These are phyloP conservation scores for Fusarium stilboides DNA, from an alignment of 2,329 filamentous ascomycete genomes.

Conservation along the genomic window DNA sequence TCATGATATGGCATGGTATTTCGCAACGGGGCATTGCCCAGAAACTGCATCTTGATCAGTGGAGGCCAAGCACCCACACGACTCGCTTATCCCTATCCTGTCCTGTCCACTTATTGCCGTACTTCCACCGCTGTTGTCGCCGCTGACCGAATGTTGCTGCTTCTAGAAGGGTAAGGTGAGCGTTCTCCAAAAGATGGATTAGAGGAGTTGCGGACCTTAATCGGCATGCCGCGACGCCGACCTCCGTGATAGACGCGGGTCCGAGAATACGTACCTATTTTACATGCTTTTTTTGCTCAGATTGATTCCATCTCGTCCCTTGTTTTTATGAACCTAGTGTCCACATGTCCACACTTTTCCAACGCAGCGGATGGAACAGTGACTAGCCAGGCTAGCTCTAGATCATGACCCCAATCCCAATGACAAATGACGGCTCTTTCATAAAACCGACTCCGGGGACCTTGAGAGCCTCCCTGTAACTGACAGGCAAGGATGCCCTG, in stretches of 20 bases:
- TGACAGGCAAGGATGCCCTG: constrained; percentile 30
- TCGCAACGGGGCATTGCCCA: constrained; percentile 1
- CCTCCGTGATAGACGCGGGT: constrained; percentile 23
- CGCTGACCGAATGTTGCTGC: constrained; percentile 30
- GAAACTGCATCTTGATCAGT: constrained; percentile 15
- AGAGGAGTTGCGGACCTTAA: background rate
- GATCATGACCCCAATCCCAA: background rate
- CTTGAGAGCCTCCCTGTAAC: constrained; percentile 6
- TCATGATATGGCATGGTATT: constrained; percentile 9
- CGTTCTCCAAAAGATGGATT: background rate
- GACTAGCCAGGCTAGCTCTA: constrained; percentile 24
- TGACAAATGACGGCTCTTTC: constrained; percentile 24
- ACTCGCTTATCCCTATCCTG: constrained; percentile 1
- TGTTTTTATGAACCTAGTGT: background rate
- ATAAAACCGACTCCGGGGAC: background rate
- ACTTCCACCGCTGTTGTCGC: constrained; percentile 29
- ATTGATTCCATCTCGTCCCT: constrained; percentile 22
- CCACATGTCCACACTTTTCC: constrained; percentile 20
- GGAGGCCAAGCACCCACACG: constrained; percentile 24
- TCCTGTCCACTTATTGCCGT: constrained; percentile 29
- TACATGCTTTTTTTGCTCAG: background rate
- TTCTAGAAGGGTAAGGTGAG: constrained; percentile 37
- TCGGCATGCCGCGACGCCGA: constrained; percentile 36
- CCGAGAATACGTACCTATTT: background rate
- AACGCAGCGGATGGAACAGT: constrained; percentile 12